phyloP scores from a whole-genome alignment of 1,284 basidiomycete genomes.

The Boletus semigastroideus region DNA sequence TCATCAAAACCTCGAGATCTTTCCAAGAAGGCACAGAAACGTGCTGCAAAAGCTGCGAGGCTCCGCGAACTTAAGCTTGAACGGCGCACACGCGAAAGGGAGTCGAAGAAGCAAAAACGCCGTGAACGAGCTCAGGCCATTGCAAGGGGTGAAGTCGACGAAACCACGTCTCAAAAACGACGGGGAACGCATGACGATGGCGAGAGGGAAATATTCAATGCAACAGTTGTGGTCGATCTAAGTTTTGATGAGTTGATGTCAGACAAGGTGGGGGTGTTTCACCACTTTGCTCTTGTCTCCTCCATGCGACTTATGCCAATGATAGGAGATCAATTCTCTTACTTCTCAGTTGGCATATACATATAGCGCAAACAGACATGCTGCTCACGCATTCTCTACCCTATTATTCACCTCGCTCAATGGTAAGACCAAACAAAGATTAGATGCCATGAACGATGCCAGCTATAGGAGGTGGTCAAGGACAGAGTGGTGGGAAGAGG shows the following conservation, averaged over 20 bases:
- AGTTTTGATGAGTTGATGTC: constrained; percentile 95
- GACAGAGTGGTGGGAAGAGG: constrained; percentile 79
- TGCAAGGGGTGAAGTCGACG: constrained; percentile 52
- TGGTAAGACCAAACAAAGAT: constrained; percentile 64
- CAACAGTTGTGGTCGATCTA: constrained; percentile 84
- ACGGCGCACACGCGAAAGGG: constrained; percentile 74
- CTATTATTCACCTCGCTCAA: constrained; percentile 81
- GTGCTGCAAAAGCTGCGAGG: constrained; percentile 65
- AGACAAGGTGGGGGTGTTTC: constrained; percentile 74
- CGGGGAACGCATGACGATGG: constrained; percentile 32
- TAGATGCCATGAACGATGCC: constrained; percentile 68
- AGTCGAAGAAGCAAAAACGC: constrained; percentile 68
- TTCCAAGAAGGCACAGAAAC: constrained; percentile 84
- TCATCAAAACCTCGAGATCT: constrained; percentile 37
- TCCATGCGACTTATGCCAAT: constrained; percentile 15
- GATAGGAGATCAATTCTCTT: constrained; percentile 86
- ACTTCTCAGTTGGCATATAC: constrained; percentile 86
- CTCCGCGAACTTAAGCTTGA: constrained; percentile 70
- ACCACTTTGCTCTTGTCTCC: constrained; percentile 15
- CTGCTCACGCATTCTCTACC: constrained; percentile 65
- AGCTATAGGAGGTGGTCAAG: constrained; percentile 79
- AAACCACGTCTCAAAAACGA: constrained; percentile 46
- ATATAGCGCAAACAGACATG: constrained; percentile 82
- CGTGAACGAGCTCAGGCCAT: constrained; percentile 54
- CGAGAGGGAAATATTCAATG: constrained; percentile 58